Percentiles rank a stretch among this genome's conserved stretches.
phyloP scores from a whole-genome alignment of 1,139 yeast genomes.

The Taiozyma sp. region DNA sequence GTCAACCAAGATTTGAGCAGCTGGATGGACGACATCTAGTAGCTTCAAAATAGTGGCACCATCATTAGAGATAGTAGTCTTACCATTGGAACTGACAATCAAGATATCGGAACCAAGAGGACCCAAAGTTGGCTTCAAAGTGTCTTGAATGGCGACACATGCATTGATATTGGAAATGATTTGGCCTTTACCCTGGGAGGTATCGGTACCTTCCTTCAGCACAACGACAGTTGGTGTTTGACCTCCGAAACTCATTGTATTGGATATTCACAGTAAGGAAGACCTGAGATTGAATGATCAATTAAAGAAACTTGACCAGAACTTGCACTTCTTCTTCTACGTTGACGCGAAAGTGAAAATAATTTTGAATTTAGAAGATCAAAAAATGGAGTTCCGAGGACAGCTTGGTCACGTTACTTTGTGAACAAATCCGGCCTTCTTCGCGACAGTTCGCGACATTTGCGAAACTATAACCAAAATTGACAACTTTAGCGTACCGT shows the following conservation, averaged over 20 bases:
- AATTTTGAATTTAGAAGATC: background rate
- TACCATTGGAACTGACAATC: conserved; percentile 76
- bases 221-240: conserved; percentile 98
- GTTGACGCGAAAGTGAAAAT: conserved; percentile 1
- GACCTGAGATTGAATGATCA: background rate
- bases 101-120: conserved; percentile 96
- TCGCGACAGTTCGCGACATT: too few species aligned
- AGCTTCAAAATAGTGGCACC: conserved; percentile 95
- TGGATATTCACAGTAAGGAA: background rate
- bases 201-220: conserved; percentile 94
- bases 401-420: background rate
- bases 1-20: conserved; percentile 92
- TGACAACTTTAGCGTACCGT: background rate
- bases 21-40: conserved; percentile 96
- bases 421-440: background rate
- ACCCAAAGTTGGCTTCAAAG: conserved; percentile 90
- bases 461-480: background rate
- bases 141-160: conserved; percentile 94
- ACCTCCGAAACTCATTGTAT: conserved; percentile 73
- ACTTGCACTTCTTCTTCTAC: background rate
- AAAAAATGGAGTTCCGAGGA: background rate
- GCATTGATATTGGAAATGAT: conserved; percentile 93
- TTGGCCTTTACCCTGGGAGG: conserved; percentile 96
- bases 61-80: conserved; percentile 93
- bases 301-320: background rate